Evolutionary conservation across 179 eudicot genomes (phyloP), one percentile per base, ranked within the genome.

Genomic region (Spergularia azorica): DNA sequence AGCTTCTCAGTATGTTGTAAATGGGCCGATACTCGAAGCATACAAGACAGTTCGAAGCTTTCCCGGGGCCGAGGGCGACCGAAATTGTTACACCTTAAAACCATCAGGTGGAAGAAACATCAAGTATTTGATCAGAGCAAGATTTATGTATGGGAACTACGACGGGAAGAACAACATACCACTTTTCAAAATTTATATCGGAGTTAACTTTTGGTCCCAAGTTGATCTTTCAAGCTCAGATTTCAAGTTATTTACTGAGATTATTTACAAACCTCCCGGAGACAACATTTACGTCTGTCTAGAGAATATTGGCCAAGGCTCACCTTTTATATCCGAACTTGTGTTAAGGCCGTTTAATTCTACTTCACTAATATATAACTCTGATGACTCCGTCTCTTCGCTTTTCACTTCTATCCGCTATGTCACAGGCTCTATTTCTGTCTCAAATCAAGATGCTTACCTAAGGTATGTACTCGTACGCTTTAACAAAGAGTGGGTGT

Each of bases 71-170:
- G 39, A 54, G 17, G 79, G 73, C 0, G 6, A 4, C 8, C 67
- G 79, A 56, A 67, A 76, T 55, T 76, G 79, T 26, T 76, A 76
- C 65, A 76, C 72, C n/a, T 43, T 70, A 26, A 50, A 60, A 43
- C 74, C 74, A 15, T 11, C 5, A 10, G 39, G 65, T 5, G 78
- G 78, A 10, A 64, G 16, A 16, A 36, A 50, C 10, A 15, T 14
- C 0, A 69, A 21, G 1, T 77, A 77, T 50, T 61, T 77, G 61
- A 77, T 70, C 36, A 14, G 74, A 69, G 74, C 71, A 6, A 20
- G 0, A 6, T 75, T 75, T 26, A 0, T 15, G 38, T 75, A 75
- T 6, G 78, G 78, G 16, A 59, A 68, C 50, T 77, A 77, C 50
- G 79, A 77, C 59, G 68, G 68, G 2, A 8, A 13, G 11, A 43